A percentile compares a stretch with the other conserved stretches of the same genome.
phyloP scores from a whole-genome alignment of 2,329 filamentous ascomycete species.

The Phyllosticta ampelicida region DNA sequence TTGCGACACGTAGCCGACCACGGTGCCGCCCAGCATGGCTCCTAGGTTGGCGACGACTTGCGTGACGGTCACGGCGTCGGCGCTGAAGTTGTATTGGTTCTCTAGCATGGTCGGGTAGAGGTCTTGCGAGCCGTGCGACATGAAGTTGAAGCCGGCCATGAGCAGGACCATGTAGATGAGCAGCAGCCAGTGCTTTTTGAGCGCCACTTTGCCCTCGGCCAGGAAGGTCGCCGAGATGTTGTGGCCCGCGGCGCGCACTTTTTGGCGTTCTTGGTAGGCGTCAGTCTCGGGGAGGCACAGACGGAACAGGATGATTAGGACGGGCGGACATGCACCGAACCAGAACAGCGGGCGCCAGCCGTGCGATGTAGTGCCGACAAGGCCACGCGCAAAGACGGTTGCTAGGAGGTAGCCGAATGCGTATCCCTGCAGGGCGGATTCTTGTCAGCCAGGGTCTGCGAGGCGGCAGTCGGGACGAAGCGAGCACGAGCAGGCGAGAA shows the following conservation, averaged over 20 bases:
- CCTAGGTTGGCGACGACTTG: conserved; percentile 41
- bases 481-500: not conserved
- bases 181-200: conserved; percentile 70
- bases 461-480: not conserved
- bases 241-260: conserved; percentile 47
- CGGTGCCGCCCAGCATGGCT: conserved; percentile 37
- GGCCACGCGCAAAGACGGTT: conserved; percentile 45
- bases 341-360: conserved; percentile 80
- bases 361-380: conserved; percentile 67
- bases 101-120: conserved; percentile 50
- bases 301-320: conserved; percentile 71
- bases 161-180: conserved; percentile 72
- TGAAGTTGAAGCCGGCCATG: conserved; percentile 89
- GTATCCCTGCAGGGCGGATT: conserved; percentile 33
- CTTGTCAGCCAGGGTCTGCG: not conserved
- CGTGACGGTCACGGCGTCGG: conserved; percentile 37
- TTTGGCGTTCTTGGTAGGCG: conserved; percentile 56
- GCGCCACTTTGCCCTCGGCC: conserved; percentile 64
- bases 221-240: conserved; percentile 59
- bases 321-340: conserved; percentile 74
- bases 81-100: conserved; percentile 47
- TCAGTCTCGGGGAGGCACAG: conserved; percentile 70
- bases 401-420: conserved; percentile 55
- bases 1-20: conserved; percentile 36
- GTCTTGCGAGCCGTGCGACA: conserved; percentile 68